phyloP scores from a whole-genome alignment of 192 early-diverging fungal genomes.

The Coemansia biformis region DNA sequence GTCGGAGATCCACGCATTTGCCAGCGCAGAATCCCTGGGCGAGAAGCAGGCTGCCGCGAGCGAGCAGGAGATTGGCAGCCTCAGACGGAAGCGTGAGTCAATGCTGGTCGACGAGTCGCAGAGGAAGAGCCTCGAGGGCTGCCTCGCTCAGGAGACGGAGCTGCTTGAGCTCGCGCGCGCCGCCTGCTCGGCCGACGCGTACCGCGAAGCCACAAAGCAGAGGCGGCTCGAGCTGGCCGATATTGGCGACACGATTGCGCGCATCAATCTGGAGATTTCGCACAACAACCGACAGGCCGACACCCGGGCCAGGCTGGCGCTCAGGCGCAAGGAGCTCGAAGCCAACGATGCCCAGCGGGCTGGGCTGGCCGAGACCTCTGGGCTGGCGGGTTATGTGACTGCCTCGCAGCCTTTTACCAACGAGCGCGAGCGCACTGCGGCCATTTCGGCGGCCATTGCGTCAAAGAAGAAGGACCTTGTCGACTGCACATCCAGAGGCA shows the following conservation, averaged over 20 bases:
- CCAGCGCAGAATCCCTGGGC: slow-evolving; percentile 14
- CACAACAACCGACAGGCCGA: slow-evolving; percentile 58
- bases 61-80: slow-evolving; percentile 11
- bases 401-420: slow-evolving; percentile 4
- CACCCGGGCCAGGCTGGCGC: slow-evolving; percentile 55
- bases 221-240: slow-evolving; percentile 40
- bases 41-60: slow-evolving; percentile 19
- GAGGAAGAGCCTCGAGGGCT: slow-evolving; percentile 4
- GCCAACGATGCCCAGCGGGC: slow-evolving; percentile 6
- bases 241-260: slow-evolving; percentile 42
- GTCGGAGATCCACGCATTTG: slow-evolving; percentile 27
- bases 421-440: slow-evolving; percentile 19
- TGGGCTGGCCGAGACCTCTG: slow-evolving; percentile 6
- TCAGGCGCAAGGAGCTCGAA: slow-evolving; percentile 55
- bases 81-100: slow-evolving; percentile 21
- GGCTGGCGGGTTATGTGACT: slow-evolving; percentile 8
- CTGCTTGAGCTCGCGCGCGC: slow-evolving; percentile 16
- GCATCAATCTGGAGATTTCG: slow-evolving; percentile 55
- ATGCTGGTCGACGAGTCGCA: slow-evolving; percentile 13
- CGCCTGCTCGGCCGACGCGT: slow-evolving; percentile 9
- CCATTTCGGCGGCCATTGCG: slow-evolving; percentile 18
- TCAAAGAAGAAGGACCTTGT: slow-evolving; percentile 20
- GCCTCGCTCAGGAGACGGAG: slow-evolving; percentile 33
- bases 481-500: slow-evolving; percentile 4
- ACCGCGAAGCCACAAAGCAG: slow-evolving; percentile 27